Evolutionary conservation across 257 asterid species (phyloP).

Genomic region (Sherardia arvensis): DNA sequence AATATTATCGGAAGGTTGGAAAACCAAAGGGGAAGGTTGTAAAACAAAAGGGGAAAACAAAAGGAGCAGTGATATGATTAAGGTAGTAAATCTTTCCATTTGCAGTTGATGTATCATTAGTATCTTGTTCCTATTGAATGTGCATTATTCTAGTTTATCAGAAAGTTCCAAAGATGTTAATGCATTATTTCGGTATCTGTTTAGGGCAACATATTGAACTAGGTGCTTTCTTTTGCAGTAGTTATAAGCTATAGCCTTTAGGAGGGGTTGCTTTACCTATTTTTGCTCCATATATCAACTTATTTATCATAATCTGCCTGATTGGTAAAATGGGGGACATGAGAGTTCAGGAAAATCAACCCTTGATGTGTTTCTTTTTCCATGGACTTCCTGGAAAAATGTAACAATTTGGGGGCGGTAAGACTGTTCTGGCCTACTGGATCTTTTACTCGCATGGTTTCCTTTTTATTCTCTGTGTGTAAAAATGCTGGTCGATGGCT

Average conservation of each 20-base stretch:
- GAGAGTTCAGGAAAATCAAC: not conserved
- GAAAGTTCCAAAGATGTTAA: not conserved
- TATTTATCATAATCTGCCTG: not conserved
- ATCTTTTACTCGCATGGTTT: not conserved
- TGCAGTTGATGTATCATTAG: not conserved
- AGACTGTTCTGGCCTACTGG: not conserved
- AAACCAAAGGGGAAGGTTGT: not conserved
- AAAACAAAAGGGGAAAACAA: too few relatives aligned
- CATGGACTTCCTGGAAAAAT: too few relatives aligned
- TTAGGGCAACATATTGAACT: not conserved
- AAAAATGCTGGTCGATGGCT: not conserved
- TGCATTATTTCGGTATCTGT: not conserved
- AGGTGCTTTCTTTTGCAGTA: not conserved
- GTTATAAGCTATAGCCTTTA: not conserved
- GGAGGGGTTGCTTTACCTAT: not conserved
- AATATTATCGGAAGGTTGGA: not conserved
- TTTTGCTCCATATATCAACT: not conserved
- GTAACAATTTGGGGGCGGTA: not conserved
- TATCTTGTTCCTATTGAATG: not conserved
- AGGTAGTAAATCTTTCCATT: not conserved
- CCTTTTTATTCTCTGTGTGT: not conserved
- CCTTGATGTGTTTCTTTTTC: not conserved
- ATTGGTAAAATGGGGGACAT: not conserved
- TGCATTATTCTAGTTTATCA: not conserved
- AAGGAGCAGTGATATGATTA: not conserved